Base-by-base conservation (phyloP, 176 grass and related monocot species). In the Oryza punctata region DNA sequence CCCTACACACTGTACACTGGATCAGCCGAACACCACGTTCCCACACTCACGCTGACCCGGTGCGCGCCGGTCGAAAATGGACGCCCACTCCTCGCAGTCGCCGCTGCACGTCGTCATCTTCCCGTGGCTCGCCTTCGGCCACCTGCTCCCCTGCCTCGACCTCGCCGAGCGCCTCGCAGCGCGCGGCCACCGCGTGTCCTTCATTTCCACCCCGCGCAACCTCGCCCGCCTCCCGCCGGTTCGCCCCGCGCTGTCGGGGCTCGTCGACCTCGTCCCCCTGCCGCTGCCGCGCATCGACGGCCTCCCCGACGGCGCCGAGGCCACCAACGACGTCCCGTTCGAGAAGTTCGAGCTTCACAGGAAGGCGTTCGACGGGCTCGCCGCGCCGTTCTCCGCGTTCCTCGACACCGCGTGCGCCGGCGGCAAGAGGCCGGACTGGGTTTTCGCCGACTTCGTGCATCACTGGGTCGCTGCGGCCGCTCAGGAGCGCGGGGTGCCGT, bases 351-450 rank as follows among this genome's bases (percentile, higher is more conserved):
- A 72, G 3, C 73, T 72, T 43, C 86, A 85, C 67, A 72, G 63
- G 40, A 85, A 78, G 77, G 90, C 90, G 4, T 78, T 82, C 30
- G 86, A 91, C 64, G 77, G 82, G 18, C 72, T 92, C 25, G 45
- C 66, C 73, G 28, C 1, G 2, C 67, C 70, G 1, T 70, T 88
- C 81, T 15, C 41, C 2, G 30, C 63, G 15, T 49, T 30, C 46
- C 19, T 72, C 7, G 40, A n/a, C 65, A 16, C 16, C n/a, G 60
- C 52, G 23, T 50, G 71, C 45, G 27, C 44, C 9, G 73, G 25
- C 26, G 18, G 23, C 1, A 14, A 45, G 24, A 78, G 61, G 15
- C 87, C 80, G 3, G 76, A 81, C 14, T 87, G 87, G 79, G 29
- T 89, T 38, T 19, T 92, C 14, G 3, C 60, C 23, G 87, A 92